These are phyloP conservation scores for Calonectria ilicicola DNA, from an alignment of 2,329 filamentous ascomycete genomes.

Conservation along the genomic window DNA sequence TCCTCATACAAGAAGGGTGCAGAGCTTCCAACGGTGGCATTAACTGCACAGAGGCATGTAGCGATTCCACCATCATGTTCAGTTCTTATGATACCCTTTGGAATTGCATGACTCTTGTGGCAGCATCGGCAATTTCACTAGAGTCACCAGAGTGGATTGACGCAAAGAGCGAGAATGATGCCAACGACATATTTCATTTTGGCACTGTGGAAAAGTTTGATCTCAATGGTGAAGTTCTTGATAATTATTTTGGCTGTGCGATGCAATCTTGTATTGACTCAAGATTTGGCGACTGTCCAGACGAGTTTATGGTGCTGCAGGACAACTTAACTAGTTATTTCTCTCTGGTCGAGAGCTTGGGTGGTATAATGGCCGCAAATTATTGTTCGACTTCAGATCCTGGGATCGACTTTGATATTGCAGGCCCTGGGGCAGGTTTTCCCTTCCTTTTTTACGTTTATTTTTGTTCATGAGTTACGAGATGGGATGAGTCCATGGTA, in stretches of 20 bases:
- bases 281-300: not conserved
- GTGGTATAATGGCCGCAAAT: not conserved
- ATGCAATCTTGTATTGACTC: not conserved
- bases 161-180: not conserved
- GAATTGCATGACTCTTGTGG: not conserved
- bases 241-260: not conserved
- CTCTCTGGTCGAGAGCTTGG: not conserved
- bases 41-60: not conserved
- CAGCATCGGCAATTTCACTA: not conserved
- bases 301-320: not conserved
- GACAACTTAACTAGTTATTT: not conserved
- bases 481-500: not conserved
- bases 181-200: not conserved
- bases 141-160: not conserved
- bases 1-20: not conserved
- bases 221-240: accelerated
- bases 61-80: not conserved
- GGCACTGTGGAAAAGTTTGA: not conserved
- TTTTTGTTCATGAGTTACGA: no score
- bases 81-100: not conserved
- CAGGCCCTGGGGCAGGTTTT: not conserved
- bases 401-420: not conserved
- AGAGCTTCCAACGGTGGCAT: not conserved
- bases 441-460: not conserved
- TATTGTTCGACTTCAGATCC: not conserved